A percentile compares a stretch with the other conserved stretches of the same genome.
phyloP scores from a whole-genome alignment of 163 green algal species.

The Scenedesmus sp. region DNA sequence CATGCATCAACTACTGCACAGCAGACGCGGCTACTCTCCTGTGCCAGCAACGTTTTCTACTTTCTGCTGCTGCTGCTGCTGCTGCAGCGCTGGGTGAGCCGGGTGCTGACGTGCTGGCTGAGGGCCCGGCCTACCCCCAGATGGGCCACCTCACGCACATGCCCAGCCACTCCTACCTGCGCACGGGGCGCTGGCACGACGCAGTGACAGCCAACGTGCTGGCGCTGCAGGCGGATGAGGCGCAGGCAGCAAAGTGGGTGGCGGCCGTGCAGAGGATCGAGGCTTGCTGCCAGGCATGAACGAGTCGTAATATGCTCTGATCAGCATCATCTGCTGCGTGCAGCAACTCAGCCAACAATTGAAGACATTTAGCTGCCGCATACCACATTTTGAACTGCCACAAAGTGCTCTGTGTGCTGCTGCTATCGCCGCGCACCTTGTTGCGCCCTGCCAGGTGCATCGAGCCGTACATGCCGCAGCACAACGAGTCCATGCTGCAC shows the following conservation, averaged over 20 bases:
- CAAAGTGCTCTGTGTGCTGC: not conserved
- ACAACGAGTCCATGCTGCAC: conserved; percentile 74
- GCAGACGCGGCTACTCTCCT: not conserved
- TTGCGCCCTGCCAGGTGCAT: conserved; percentile 56
- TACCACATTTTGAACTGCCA: not conserved
- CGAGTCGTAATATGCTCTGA: no score
- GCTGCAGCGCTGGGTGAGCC: conserved; percentile 56
- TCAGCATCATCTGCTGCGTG: not conserved
- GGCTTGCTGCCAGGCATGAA: no score
- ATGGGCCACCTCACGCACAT: conserved; percentile 83
- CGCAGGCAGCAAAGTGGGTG: not conserved
- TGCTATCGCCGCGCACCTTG: not conserved
- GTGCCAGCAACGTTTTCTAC: not conserved
- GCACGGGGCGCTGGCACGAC: conserved; percentile 70
- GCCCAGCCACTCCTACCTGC: conserved; percentile 76
- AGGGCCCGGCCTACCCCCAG: conserved; percentile 2
- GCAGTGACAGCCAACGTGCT: conserved; percentile 61
- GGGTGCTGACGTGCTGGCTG: conserved; percentile 59
- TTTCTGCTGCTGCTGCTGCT: not conserved
- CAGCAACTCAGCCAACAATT: not conserved
- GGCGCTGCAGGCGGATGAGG: conserved; percentile 61
- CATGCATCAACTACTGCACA: no score
- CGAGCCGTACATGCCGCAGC: conserved; percentile 70
- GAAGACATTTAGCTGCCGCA: not conserved
- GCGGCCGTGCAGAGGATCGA: not conserved